Conservation (phyloP, 306 rosid genomes). For the Acacia acuminata region DNA sequence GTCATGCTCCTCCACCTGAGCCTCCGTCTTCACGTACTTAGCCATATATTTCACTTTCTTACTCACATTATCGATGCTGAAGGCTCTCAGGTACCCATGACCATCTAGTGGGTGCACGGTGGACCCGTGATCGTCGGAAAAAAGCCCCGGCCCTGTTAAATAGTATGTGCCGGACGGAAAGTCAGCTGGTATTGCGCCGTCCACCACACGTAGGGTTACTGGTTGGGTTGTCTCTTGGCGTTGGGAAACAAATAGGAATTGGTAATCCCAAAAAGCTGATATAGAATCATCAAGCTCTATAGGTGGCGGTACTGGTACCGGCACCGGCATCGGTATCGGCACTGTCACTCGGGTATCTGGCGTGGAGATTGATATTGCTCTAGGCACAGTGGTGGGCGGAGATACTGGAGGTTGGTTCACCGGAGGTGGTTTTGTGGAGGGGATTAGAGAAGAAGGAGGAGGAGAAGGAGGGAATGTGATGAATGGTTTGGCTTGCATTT, state of each 20-base stretch:
- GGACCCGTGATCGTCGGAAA: constrained; percentile 86
- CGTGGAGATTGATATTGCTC: constrained; percentile 48
- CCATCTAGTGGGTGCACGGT: constrained; percentile 92
- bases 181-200: constrained; percentile 62
- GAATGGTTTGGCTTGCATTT: constrained; percentile 60
- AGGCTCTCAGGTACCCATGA: constrained; percentile 84
- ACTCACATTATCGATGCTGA: constrained; percentile 41
- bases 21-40: constrained; percentile 78
- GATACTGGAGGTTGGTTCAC: constrained; percentile 23
- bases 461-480: constrained; percentile 35
- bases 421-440: constrained; percentile 39
- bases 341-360: constrained; percentile 24
- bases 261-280: constrained; percentile 83
- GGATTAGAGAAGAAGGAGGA: constrained; percentile 59
- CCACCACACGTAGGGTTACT: constrained; percentile 35
- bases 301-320: constrained; percentile 22
- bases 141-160: constrained; percentile 77
- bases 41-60: constrained; percentile 71
- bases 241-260: constrained; percentile 78
- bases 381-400: constrained; percentile 29
- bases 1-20: constrained; percentile 80
- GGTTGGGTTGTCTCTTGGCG: constrained; percentile 60
- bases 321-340: neutral
- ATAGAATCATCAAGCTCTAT: constrained; percentile 53
- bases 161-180: constrained; percentile 86